These are phyloP conservation scores for Fremontodendron californicum DNA, from an alignment of 345 rosid species.

Conservation along the genomic window DNA sequence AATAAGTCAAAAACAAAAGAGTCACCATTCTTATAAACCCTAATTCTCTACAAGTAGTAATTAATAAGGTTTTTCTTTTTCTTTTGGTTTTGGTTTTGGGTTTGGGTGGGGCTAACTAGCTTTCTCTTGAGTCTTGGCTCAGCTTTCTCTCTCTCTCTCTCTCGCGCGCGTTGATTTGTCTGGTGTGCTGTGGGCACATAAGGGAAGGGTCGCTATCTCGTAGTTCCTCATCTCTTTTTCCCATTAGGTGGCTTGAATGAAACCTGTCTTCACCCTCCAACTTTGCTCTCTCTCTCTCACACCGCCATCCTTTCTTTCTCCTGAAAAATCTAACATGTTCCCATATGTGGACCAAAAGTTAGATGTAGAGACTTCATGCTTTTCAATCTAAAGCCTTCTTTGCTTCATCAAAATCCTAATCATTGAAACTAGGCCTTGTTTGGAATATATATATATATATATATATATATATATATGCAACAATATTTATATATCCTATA, in stretches of 20 bases:
- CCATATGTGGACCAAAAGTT: slow-evolving; percentile 30
- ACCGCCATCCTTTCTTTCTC: neutral
- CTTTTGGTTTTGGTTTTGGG: neutral
- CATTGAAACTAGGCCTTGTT: neutral
- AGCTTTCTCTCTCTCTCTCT: too few relatives aligned
- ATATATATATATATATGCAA: too few relatives aligned
- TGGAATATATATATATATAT: neutral
- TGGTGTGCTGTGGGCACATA: slow-evolving; percentile 16
- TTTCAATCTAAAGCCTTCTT: neutral
- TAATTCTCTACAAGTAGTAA: slow-evolving; percentile 13
- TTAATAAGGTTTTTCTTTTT: neutral
- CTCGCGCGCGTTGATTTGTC: slow-evolving; percentile 22
- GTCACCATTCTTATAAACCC: slow-evolving; percentile 30
- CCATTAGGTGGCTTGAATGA: slow-evolving; percentile 48
- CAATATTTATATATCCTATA: too few relatives aligned
- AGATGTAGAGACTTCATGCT: slow-evolving; percentile 8
- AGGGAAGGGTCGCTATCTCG: slow-evolving; percentile 39
- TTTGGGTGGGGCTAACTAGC: neutral
- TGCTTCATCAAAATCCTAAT: neutral
- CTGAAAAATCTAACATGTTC: slow-evolving; percentile 14
- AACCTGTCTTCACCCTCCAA: slow-evolving; percentile 38
- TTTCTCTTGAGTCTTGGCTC: neutral
- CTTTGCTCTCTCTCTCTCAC: slow-evolving; percentile 9
- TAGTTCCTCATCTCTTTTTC: slow-evolving; percentile 47
- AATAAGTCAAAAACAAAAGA: slow-evolving; percentile 13